Evolutionary conservation across 352 stramenopile species (phyloP), one percentile per base, ranked within the genome.

Genomic region (Phytopythium cucurbitacearum): DNA sequence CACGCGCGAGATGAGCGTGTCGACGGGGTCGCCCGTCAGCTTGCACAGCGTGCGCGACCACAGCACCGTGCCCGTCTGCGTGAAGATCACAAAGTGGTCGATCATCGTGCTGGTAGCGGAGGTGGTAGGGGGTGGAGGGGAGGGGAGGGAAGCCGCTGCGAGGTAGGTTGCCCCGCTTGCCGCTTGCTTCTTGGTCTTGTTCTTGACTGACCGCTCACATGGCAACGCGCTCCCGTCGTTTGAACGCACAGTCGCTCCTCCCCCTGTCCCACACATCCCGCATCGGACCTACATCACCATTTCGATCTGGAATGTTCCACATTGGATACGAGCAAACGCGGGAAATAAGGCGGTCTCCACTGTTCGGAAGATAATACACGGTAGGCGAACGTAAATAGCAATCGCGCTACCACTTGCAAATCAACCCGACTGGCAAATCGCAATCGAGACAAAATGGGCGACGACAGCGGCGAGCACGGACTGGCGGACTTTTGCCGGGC

Each of bases 21-120:
- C 80, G 44, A 97, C 76, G 10, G 87, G 88, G 56, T 96, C 80
- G 35, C 87, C 85, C 10, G 54, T 78, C 54, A 97, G 67, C 56
- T 94, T 94, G 59, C 81, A 93, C 15, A 96, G 73, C 49, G 82
- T 87, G 50, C 87, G 84, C 38, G 83, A 94, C 87, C 87, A 97
- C 34, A 97, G 71, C 48, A 97, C 86, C 15, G 84, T 84, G 54
- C 91, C 91, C 47, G 76, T 94, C 71, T 94, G 94, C 66, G 67
- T 89, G 67, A 97, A 97, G 59, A 97, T 87, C 44, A 91, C 76
- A 57, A 97, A 96, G 61, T 96, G 80, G 73, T 97, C 89, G 49
- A 97, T 91, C 90, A 97, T 97, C 10, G 13, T 68, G 53, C 1
- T 5, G 10, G 35, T 32, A 21, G 34, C 6, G 15, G 15, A 15